phyloP scores from a whole-genome alignment of 1,284 basidiomycete species.

The Malassezia caprae region DNA sequence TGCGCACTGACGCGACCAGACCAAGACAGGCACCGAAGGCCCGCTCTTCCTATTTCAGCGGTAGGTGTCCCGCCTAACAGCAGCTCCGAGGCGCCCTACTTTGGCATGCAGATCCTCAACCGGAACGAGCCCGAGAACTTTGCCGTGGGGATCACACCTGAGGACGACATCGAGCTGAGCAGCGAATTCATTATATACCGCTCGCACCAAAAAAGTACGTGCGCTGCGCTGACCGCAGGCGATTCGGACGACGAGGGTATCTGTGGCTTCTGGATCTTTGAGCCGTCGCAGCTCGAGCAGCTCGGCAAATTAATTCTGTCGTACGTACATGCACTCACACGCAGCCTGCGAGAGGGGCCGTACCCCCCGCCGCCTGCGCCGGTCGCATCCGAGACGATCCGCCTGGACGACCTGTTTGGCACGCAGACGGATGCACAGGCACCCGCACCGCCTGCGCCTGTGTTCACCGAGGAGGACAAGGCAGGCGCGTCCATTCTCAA shows the following conservation, averaged over 20 bases:
- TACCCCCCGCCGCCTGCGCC: conserved; percentile 15
- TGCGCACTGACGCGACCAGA: conserved; percentile 56
- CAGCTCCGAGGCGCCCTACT: conserved; percentile 54
- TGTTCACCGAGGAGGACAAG: conserved; percentile 15
- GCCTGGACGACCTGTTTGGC: conserved; percentile 10
- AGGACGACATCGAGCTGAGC: conserved; percentile 62
- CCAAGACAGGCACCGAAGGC: conserved; percentile 74
- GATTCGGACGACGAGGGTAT: conserved; percentile 47
- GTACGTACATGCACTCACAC: conserved; percentile 18
- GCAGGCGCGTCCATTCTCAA: conserved; percentile 19
- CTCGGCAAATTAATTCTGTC: conserved; percentile 51
- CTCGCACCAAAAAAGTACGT: conserved; percentile 51
- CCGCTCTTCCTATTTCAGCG: conserved; percentile 79
- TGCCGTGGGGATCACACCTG: conserved; percentile 63
- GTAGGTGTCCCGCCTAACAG: conserved; percentile 50
- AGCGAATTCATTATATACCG: conserved; percentile 63
- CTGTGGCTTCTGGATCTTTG: conserved; percentile 69
- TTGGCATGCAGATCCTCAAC: conserved; percentile 78
- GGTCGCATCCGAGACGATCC: conserved; percentile 2
- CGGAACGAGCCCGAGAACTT: conserved; percentile 76
- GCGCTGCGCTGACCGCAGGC: background rate
- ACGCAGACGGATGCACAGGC: conserved; percentile 15
- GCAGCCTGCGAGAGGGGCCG: conserved; percentile 22
- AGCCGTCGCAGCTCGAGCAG: conserved; percentile 61
- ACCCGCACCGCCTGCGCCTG: conserved; percentile 14